Evolutionary conservation across 441 rosid genomes (phyloP).

Genomic region (Corymbia calophylla): DNA sequence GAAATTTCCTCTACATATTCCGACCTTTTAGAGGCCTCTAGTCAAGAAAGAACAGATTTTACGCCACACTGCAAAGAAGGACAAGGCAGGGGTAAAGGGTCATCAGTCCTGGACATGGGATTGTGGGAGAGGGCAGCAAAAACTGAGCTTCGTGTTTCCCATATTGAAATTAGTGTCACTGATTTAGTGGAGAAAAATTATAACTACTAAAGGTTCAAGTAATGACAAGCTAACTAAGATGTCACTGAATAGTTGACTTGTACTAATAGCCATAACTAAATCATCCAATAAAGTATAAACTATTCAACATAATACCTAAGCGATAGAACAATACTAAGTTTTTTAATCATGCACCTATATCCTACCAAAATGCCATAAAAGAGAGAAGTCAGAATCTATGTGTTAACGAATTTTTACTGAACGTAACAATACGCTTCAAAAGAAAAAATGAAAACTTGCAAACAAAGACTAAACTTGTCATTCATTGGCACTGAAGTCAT

Average conservation of each 20-base stretch:
- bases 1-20: background rate
- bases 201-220: background rate
- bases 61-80: background rate
- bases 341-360: background rate
- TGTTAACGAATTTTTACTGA: background rate
- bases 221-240: background rate
- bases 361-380: background rate
- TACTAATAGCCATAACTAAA: background rate
- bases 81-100: background rate
- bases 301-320: background rate
- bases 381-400: background rate
- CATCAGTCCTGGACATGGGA: background rate
- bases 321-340: background rate
- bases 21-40: background rate
- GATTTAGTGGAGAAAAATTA: background rate
- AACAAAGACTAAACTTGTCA: background rate
- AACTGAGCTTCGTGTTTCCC: background rate
- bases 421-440: background rate
- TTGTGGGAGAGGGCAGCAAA: background rate
- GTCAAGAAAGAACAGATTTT: background rate
- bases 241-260: background rate
- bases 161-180: background rate
- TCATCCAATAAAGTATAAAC: background rate
- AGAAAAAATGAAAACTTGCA: background rate
- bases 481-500: background rate